Evolutionary conservation across 2,329 filamentous ascomycete genomes (phyloP), one percentile per base, ranked within the genome.

Genomic region (Aspergillus sp.): DNA sequence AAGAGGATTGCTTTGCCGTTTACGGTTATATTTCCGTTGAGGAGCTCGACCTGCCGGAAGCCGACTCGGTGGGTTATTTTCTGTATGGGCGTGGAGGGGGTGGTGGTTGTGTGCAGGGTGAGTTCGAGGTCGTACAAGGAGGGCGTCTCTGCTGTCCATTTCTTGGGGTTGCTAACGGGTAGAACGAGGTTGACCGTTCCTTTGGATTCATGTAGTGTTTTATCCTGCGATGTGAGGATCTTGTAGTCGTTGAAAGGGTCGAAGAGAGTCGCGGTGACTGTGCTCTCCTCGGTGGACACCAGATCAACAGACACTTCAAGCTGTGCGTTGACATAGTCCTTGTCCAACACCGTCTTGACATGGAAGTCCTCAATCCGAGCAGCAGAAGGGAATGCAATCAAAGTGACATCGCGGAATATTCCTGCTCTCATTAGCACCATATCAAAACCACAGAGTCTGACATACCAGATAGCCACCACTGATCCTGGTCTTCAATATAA

Each of bases 91-190:
- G 8, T n/a, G 11, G 40, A 31, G 1, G 37, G 27, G 0, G 4
- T 27, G 9, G 21, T 24, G 23, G 59, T 56, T 15, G 48, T 33
- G 9, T 31, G 27, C 1, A 86, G 72, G 2, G 77, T 72, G 14
- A 57, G 54, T 9, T 43, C 27, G 27, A 57, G 50, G 19, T 43
- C 14, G 66, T 90, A 89, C 0, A 89, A 77, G 52, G 83, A 76
- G 0, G 87, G 87, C 0, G 82, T 84, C 68, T 90, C 87, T 1
- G 87, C 87, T 1, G 86, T 88, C 87, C 86, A 89, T 64, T 88
- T 86, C n/a, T 75, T 68, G 0, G 86, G 86, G 19, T 81, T 72
- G 2, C 74, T 50, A 19, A 89, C 74, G 0, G 77, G 69, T 1
- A 86, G 48, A 4, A 47, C 52, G 41, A 62, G 64, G 7, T 69